phyloP scores from a whole-genome alignment of 176 grass and related monocot species.

The Aechmea fasciata region DNA sequence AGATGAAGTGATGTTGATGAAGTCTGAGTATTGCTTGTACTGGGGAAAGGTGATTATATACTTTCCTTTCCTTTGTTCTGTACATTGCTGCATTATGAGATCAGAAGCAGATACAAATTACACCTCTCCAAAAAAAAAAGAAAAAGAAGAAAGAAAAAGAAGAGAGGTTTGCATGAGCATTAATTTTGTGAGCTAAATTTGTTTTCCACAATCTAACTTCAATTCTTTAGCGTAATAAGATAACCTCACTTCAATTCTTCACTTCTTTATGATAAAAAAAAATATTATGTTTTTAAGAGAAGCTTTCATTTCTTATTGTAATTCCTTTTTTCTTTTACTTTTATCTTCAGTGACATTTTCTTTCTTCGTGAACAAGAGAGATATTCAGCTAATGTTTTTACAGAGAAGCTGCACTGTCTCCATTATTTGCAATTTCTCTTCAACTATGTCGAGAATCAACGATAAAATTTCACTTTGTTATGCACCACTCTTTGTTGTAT shows the following conservation, averaged over 20 bases:
- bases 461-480: not conserved
- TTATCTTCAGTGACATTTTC: not conserved
- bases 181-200: no score
- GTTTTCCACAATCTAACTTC: no score
- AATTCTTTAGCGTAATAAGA: no score
- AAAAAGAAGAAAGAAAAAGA: not conserved
- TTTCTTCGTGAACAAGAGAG: not conserved
- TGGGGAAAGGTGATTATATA: constrained; percentile 5
- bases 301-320: not conserved
- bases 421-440: not conserved
- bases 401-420: not conserved
- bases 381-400: not conserved
- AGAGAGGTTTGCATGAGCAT: no score
- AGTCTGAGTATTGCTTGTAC: constrained; percentile 5
- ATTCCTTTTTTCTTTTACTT: not conserved
- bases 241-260: no score
- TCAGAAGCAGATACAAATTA: not conserved
- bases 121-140: not conserved
- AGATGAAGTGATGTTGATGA: constrained; percentile 72
- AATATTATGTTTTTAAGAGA: no score
- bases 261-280: no score
- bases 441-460: not conserved
- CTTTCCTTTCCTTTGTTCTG: not conserved
- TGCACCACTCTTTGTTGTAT: not conserved
- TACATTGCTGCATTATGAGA: not conserved